A percentile compares a stretch with the other conserved stretches of the same genome.
phyloP scores from a whole-genome alignment of 495 filamentous ascomycete genomes.

The Platismatia glauca region DNA sequence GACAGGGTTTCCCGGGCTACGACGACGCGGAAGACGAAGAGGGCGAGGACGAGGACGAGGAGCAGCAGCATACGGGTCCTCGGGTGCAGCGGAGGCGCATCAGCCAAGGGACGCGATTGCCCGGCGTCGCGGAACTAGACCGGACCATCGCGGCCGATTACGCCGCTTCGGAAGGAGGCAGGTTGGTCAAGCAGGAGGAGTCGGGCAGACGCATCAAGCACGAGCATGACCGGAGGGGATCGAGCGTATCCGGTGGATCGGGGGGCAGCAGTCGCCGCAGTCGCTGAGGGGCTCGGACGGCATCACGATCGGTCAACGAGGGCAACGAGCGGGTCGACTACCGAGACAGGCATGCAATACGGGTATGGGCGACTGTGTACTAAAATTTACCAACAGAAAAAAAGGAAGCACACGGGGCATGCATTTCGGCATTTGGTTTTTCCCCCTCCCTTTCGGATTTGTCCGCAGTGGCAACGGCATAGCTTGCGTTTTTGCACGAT shows the following conservation, averaged over 20 bases:
- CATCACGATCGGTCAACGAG: neutral
- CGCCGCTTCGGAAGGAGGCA: neutral
- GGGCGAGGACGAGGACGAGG: neutral
- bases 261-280: neutral
- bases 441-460: too few species aligned
- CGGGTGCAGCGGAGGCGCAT: neutral
- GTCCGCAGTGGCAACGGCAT: too few species aligned
- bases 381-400: too few species aligned
- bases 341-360: neutral
- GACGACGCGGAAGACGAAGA: slow-evolving; percentile 11
- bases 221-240: neutral
- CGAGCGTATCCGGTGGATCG: neutral
- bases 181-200: slow-evolving; percentile 6
- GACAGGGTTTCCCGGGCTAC: slow-evolving; percentile 4
- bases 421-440: too few species aligned
- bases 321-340: too few species aligned
- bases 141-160: slow-evolving; percentile 16
- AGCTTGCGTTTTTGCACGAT: too few species aligned
- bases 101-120: slow-evolving; percentile 10
- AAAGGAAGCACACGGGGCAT: too few species aligned
- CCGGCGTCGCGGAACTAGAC: slow-evolving; percentile 22
- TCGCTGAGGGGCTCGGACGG: neutral
- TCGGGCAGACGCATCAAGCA: neutral
- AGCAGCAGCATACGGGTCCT: slow-evolving; percentile 5
- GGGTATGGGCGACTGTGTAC: neutral